Base-by-base conservation (phyloP, 768 basidiomycete species). In the Phaeolepiota aurea region DNA sequence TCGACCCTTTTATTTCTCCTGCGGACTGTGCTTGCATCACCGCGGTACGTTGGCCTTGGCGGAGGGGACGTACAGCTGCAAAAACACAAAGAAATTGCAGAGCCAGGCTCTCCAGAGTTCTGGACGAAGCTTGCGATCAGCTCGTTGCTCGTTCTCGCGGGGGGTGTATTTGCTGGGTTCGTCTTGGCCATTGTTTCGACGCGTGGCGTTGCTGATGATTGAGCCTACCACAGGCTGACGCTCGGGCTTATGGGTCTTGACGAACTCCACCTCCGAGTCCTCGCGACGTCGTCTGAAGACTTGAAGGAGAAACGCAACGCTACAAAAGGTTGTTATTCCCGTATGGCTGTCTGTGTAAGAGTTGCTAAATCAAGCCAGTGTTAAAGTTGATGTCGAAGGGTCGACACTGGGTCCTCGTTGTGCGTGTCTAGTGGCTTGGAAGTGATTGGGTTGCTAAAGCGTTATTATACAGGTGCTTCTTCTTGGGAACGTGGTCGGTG, bases 181-280 rank as follows among this genome's bases (percentile, higher is more conserved):
- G 77, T 62, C 3, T 14, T 36, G 22, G 36, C 30, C 33, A 11
- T 14, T 32, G 9, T 33, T 12, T 33, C 7, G 23, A 14, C 23
- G 32, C 18, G 2, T 12, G 11, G 19, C 3, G 3, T 25, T 13
- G 7, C 21, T 28, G 38, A 32, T 22, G 7, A 22, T 19, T 32
- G 18, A 16, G 5, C 13, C 25, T 31, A 23, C 15, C 43, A 16
- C 49, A 91, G 90, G 2, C 64, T 96, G 40, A 96, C 92, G 0
- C 77, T 96, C 20, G 92, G 89, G 1, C 68, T 96, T 19, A 94
- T 94, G 92, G 92, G 92, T 1, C 72, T 93, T 13, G 91, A 96
- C 48, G 87, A 91, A 45, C 74, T 96, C 12, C 88, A 94, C 51
- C 73, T 96, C 3, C 78, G 89, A 13, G 92, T 94, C 3, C 69